Percentiles rank a stretch among this genome's conserved stretches.
Evolutionary conservation across 2,329 filamentous ascomycete species (phyloP).

Genomic region (Fonsecaea pugnacius): DNA sequence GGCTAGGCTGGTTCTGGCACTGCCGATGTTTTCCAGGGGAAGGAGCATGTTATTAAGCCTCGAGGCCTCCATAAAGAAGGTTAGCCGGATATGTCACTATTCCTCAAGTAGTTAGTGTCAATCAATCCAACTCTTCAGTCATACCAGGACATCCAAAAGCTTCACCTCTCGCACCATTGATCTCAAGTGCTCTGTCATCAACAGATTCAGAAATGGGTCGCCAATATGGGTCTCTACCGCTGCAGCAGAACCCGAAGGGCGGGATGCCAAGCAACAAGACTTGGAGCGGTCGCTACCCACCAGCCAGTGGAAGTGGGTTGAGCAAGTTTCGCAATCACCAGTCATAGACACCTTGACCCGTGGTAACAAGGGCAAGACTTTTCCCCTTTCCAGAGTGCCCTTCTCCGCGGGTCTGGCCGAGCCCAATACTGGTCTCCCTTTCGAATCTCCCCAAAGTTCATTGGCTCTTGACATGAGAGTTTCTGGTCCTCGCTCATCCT

Average conservation of each 20-base stretch:
- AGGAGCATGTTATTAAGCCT: too few relatives aligned
- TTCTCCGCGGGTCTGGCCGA: not conserved
- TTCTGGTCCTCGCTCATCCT: not conserved
- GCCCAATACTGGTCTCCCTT: too few relatives aligned
- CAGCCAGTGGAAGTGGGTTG: not conserved
- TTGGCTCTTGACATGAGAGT: not conserved
- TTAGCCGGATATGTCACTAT: too few relatives aligned
- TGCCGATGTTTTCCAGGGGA: too few relatives aligned
- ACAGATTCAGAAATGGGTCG: not conserved
- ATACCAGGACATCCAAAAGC: too few relatives aligned
- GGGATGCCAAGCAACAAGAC: not conserved
- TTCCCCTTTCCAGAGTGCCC: not conserved
- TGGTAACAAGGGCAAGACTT: not conserved
- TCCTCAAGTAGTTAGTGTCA: too few relatives aligned
- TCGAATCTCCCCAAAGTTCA: not conserved
- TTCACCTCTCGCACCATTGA: not conserved
- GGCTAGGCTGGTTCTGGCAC: not conserved
- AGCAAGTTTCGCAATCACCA: not conserved
- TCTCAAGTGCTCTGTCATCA: not conserved
- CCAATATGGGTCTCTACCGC: not conserved
- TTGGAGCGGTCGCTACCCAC: not conserved
- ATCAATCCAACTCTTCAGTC: too few relatives aligned
- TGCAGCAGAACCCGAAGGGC: not conserved
- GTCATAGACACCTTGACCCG: not conserved
- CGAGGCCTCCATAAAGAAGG: too few relatives aligned